phyloP scores from a whole-genome alignment of 257 asterid genomes.

The Nicotiana noctiflora region DNA sequence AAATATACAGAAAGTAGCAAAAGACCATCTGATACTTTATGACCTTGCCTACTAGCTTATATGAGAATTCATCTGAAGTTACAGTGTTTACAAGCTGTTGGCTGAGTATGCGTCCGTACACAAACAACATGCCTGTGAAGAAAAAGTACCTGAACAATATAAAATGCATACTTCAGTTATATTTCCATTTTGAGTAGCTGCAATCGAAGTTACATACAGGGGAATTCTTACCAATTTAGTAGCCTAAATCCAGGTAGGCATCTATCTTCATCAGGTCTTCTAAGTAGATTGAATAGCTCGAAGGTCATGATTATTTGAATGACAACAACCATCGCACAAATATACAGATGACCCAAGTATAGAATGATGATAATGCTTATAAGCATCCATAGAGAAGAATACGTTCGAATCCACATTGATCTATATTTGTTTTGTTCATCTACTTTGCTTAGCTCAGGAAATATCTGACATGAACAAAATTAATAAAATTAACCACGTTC shows the following conservation, averaged over 20 bases:
- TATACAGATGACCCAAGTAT: slow-evolving; percentile 95
- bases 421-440: slow-evolving; percentile 79
- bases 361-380: slow-evolving; percentile 66
- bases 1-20: slow-evolving; percentile 71
- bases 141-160: slow-evolving; percentile 60
- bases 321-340: slow-evolving; percentile 86
- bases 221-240: slow-evolving; percentile 61
- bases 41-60: slow-evolving; percentile 58
- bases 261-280: slow-evolving; percentile 72
- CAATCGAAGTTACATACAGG: neutral
- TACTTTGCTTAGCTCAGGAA: slow-evolving; percentile 49
- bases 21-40: slow-evolving; percentile 88
- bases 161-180: neutral
- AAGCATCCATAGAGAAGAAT: slow-evolving; percentile 93
- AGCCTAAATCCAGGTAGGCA: slow-evolving; percentile 95
- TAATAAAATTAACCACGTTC: neutral
- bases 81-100: slow-evolving; percentile 82
- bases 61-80: slow-evolving; percentile 52
- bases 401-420: slow-evolving; percentile 78
- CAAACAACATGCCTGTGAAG: slow-evolving; percentile 81
- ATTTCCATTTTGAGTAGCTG: neutral
- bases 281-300: slow-evolving; percentile 78
- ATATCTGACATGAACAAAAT: slow-evolving; percentile 32
- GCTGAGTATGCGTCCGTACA: slow-evolving; percentile 79
- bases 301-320: slow-evolving; percentile 92